Percentiles rank a stretch among this genome's conserved stretches.
Conservation (phyloP, 2,329 filamentous ascomycete species). For the Tothia fuscella region DNA sequence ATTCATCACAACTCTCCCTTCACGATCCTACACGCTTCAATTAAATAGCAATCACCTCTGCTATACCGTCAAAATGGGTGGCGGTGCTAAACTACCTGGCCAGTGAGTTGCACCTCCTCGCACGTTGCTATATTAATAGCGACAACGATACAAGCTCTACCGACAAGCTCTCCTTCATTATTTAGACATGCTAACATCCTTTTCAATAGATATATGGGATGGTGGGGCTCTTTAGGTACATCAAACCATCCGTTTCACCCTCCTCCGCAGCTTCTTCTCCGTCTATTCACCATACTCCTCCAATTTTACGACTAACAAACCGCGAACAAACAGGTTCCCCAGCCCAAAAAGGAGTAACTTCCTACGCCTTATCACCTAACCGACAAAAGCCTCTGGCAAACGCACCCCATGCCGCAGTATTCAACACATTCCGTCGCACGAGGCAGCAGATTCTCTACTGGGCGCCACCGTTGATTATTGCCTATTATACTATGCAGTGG, state of each 20-base stretch:
- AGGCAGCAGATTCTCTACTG: constrained; percentile 82
- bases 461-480: constrained; percentile 63
- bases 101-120: constrained; percentile 14
- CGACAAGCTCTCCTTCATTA: constrained; percentile 13
- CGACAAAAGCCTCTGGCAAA: constrained; percentile 80
- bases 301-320: constrained; percentile 5
- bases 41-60: neutral
- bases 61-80: constrained; percentile 23
- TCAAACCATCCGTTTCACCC: constrained; percentile 22
- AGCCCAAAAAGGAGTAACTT: constrained; percentile 46
- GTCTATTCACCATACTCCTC: neutral
- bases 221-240: constrained; percentile 67
- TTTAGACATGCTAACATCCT: neutral
- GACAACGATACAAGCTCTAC: neutral
- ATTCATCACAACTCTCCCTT: neutral
- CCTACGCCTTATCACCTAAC: constrained; percentile 74
- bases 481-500: constrained; percentile 82
- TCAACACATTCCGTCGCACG: constrained; percentile 88
- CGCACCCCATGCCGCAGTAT: constrained; percentile 67
- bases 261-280: neutral
- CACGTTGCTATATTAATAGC: neutral
- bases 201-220: constrained; percentile 36
- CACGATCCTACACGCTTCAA: neutral
- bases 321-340: constrained; percentile 8
- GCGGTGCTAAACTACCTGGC: constrained; percentile 30